Percentiles rank a stretch among this genome's conserved stretches.
phyloP scores from a whole-genome alignment of 2,329 filamentous ascomycete species.

The Diaporthe sp. region DNA sequence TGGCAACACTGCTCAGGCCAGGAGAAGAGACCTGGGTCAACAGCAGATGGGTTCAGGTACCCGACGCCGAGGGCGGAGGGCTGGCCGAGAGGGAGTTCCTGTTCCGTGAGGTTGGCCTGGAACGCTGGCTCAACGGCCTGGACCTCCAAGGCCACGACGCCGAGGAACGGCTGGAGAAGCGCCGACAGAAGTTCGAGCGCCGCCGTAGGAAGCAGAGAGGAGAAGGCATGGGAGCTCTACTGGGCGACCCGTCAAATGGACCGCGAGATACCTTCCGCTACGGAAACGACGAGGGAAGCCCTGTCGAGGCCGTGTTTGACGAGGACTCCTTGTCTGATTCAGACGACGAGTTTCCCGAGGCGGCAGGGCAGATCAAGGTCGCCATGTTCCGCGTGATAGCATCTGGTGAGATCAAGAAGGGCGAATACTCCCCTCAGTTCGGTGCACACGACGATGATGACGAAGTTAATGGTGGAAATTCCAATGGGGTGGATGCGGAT shows the following conservation, averaged over 20 bases:
- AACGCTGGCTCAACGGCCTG: slow-evolving; percentile 95
- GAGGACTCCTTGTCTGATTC: slow-evolving; percentile 79
- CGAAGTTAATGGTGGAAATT: slow-evolving; percentile 65
- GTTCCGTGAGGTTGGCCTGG: slow-evolving; percentile 95
- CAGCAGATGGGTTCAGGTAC: slow-evolving; percentile 96
- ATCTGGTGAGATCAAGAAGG: slow-evolving; percentile 96
- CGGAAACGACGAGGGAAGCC: slow-evolving; percentile 80
- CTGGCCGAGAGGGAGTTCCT: slow-evolving; percentile 96
- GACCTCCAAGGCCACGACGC: slow-evolving; percentile 95
- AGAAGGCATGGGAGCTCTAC: slow-evolving; percentile 52
- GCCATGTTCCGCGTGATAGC: slow-evolving; percentile 95
- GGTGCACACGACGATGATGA: slow-evolving; percentile 97
- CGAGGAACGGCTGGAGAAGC: slow-evolving; percentile 90
- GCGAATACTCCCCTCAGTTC: slow-evolving; percentile 98
- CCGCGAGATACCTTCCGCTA: slow-evolving; percentile 79
- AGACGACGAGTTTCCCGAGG: slow-evolving; percentile 92
- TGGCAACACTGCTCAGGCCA: slow-evolving; percentile 90
- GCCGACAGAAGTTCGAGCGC: slow-evolving; percentile 83
- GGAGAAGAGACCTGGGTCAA: slow-evolving; percentile 99
- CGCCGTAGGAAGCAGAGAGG: slow-evolving; percentile 75
- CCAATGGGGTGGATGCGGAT: slow-evolving; percentile 77
- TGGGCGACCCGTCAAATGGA: slow-evolving; percentile 58
- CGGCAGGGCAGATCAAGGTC: slow-evolving; percentile 97
- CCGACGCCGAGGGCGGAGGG: slow-evolving; percentile 90
- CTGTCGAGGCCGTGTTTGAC: slow-evolving; percentile 77